Conservation (phyloP, 306 rosid genomes). For the Inga leiocalycina region DNA sequence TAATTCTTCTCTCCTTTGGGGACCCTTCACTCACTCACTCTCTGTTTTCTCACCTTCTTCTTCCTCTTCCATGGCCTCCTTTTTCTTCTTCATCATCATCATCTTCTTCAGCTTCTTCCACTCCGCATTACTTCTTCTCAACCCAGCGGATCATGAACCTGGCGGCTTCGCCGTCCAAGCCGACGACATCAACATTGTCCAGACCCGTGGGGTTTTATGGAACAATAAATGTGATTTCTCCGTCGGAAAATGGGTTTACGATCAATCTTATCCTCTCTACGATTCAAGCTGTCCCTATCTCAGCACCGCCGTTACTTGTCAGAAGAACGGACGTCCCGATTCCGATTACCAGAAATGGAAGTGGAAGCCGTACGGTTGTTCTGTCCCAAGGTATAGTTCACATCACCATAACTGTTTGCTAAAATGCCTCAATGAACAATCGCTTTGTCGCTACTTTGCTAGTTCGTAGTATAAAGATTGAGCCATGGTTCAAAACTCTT, state of each 20-base stretch:
- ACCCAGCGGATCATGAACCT: slow-evolving; percentile 42
- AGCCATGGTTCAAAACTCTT: slow-evolving; percentile 12
- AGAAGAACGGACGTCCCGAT: slow-evolving; percentile 92
- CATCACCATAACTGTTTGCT: slow-evolving; percentile 1
- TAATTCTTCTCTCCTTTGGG: slow-evolving; percentile 19
- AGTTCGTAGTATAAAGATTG: neutral
- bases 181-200: slow-evolving; percentile 67
- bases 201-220: slow-evolving; percentile 46
- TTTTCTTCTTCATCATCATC: slow-evolving; percentile 36
- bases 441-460: neutral
- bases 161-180: slow-evolving; percentile 64
- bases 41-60: slow-evolving; percentile 7
- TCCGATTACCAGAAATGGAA: slow-evolving; percentile 93
- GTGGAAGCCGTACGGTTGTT: slow-evolving; percentile 84
- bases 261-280: slow-evolving; percentile 87
- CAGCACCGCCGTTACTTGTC: slow-evolving; percentile 84
- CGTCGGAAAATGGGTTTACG: slow-evolving; percentile 83
- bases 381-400: slow-evolving; percentile 67
- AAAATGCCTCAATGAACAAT: slow-evolving; percentile 24
- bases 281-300: slow-evolving; percentile 83
- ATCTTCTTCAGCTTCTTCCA: slow-evolving; percentile 43
- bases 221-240: slow-evolving; percentile 67
- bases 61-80: slow-evolving; percentile 55
- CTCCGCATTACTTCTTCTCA: slow-evolving; percentile 49
- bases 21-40: slow-evolving; percentile 33